A percentile compares a stretch with the other conserved stretches of the same genome.
These are phyloP conservation scores for Tylopilus cervinicoccineus DNA, from an alignment of 768 basidiomycete genomes.

Conservation along the genomic window DNA sequence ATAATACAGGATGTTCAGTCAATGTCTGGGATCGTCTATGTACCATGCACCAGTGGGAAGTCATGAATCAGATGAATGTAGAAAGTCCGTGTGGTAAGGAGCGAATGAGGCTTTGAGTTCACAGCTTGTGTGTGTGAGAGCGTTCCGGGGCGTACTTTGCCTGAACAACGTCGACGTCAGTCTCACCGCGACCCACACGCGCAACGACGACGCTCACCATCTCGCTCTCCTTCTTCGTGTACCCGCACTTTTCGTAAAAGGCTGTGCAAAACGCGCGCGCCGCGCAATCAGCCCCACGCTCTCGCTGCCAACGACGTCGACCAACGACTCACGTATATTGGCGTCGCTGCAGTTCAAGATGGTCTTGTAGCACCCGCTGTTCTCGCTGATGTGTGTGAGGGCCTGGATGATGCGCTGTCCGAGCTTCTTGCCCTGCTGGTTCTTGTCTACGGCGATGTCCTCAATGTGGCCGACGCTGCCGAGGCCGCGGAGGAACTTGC, in stretches of 20 bases:
- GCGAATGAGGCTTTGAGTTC: not conserved
- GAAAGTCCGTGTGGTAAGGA: slow-evolving; percentile 10
- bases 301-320: not conserved
- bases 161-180: slow-evolving; percentile 28
- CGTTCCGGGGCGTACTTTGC: slow-evolving; percentile 55
- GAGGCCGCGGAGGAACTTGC: slow-evolving; percentile 88
- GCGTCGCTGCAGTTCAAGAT: slow-evolving; percentile 91
- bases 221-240: slow-evolving; percentile 83
- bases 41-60: slow-evolving; percentile 4
- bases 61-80: slow-evolving; percentile 5
- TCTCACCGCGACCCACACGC: not conserved
- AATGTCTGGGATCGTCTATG: slow-evolving; percentile 11
- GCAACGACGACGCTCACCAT: slow-evolving; percentile 56
- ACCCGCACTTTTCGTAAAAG: slow-evolving; percentile 98
- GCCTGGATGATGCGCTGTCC: slow-evolving; percentile 86
- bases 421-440: slow-evolving; percentile 87
- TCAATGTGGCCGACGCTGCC: slow-evolving; percentile 94
- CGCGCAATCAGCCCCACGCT: slow-evolving; percentile 10
- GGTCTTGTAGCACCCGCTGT: slow-evolving; percentile 87
- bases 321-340: slow-evolving; percentile 78
- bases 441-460: slow-evolving; percentile 91
- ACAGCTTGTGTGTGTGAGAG: slow-evolving; percentile 18
- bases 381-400: slow-evolving; percentile 80
- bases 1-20: slow-evolving; percentile 16
- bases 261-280: slow-evolving; percentile 47